phyloP scores from a whole-genome alignment of 2,329 filamentous ascomycete genomes.

The Alternaria ventricosa region DNA sequence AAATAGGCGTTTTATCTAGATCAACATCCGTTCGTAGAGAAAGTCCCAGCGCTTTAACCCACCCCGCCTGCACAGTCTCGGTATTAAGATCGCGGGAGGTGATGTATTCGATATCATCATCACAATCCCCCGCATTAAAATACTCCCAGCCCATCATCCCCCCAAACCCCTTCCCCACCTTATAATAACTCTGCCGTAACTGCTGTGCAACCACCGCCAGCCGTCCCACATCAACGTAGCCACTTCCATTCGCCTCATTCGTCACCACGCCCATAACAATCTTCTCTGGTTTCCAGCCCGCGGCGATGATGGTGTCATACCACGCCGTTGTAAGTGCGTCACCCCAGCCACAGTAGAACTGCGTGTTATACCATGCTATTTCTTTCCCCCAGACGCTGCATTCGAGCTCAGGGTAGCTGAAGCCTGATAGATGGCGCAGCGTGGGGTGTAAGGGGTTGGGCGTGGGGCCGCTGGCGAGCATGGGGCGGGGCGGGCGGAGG shows the following conservation, averaged over 20 bases:
- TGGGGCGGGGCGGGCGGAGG: slow-evolving; percentile 36
- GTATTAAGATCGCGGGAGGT: slow-evolving; percentile 26
- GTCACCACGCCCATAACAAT: slow-evolving; percentile 84
- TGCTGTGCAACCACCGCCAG: slow-evolving; percentile 64
- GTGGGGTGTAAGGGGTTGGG: slow-evolving; percentile 45
- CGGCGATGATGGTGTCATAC: slow-evolving; percentile 62
- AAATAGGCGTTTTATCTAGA: background rate
- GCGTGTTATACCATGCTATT: slow-evolving; percentile 86
- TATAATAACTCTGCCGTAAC: slow-evolving; percentile 64
- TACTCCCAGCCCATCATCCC: slow-evolving; percentile 97
- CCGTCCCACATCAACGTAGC: slow-evolving; percentile 65
- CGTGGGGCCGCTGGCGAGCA: slow-evolving; percentile 34
- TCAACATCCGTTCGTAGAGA: slow-evolving; percentile 43
- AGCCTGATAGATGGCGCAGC: slow-evolving; percentile 74
- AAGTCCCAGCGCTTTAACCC: slow-evolving; percentile 72
- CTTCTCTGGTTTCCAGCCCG: slow-evolving; percentile 75
- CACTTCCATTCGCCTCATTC: slow-evolving; percentile 72
- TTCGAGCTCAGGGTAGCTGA: slow-evolving; percentile 79
- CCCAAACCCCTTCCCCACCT: slow-evolving; percentile 65
- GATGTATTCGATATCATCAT: slow-evolving; percentile 37
- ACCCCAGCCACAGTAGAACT: slow-evolving; percentile 94
- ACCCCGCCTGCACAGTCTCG: slow-evolving; percentile 52
- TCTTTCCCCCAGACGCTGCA: slow-evolving; percentile 47
- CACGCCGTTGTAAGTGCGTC: slow-evolving; percentile 61
- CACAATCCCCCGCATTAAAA: slow-evolving; percentile 69